Conservation (phyloP, 495 filamentous ascomycete genomes). For the Oidiodendron maius region DNA sequence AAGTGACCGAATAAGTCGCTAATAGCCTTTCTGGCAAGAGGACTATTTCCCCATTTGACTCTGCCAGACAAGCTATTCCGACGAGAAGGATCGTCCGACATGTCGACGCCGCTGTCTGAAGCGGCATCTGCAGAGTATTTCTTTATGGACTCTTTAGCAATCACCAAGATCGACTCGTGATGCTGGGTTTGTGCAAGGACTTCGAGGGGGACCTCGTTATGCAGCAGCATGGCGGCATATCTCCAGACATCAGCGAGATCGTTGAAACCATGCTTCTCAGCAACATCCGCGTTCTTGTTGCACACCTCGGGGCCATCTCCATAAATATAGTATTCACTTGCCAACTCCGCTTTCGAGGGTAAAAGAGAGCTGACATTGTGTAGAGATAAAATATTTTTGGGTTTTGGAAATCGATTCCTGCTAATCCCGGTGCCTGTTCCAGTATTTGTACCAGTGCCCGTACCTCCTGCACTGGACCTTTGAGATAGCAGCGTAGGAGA, state of each 20-base stretch:
- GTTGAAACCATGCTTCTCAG: slow-evolving; percentile 61
- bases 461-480: slow-evolving; percentile 39
- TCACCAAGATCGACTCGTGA: slow-evolving; percentile 52
- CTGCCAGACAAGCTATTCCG: slow-evolving; percentile 41
- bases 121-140: slow-evolving; percentile 36
- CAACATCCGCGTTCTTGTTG: slow-evolving; percentile 72
- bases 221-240: slow-evolving; percentile 69
- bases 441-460: slow-evolving; percentile 39
- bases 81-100: slow-evolving; percentile 15
- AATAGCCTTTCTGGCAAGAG: slow-evolving; percentile 74
- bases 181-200: slow-evolving; percentile 43
- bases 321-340: slow-evolving; percentile 75
- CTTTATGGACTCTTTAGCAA: slow-evolving; percentile 42
- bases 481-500: slow-evolving; percentile 33
- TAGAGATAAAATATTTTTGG: slow-evolving; percentile 59
- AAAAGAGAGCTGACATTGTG: slow-evolving; percentile 60
- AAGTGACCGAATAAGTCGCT: slow-evolving; percentile 66
- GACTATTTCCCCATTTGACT: slow-evolving; percentile 82
- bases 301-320: slow-evolving; percentile 75
- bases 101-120: slow-evolving; percentile 40
- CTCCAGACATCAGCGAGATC: slow-evolving; percentile 84
- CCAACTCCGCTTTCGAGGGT: slow-evolving; percentile 71
- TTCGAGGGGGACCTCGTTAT: slow-evolving; percentile 66
- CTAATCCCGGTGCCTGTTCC: slow-evolving; percentile 43
- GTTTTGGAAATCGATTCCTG: slow-evolving; percentile 32